These are phyloP conservation scores for Diplodia intermedia DNA, from an alignment of 2,329 filamentous ascomycete species.

Conservation along the genomic window DNA sequence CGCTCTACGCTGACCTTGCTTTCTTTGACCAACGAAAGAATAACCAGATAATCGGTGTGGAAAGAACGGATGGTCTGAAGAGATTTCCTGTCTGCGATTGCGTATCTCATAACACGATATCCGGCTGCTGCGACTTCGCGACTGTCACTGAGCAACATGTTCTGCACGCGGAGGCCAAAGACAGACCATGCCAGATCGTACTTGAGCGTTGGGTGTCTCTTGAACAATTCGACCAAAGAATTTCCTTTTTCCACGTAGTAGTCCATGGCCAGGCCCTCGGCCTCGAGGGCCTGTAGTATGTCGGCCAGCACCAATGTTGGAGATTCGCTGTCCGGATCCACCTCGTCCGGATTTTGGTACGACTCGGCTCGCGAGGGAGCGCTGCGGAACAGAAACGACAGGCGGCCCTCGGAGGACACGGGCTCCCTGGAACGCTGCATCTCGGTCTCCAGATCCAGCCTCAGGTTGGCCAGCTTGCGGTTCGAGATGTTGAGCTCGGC, in stretches of 20 bases:
- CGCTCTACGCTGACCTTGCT: constrained; percentile 96
- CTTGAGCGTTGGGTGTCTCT: constrained; percentile 88
- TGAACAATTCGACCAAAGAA: constrained; percentile 94
- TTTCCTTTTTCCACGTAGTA: constrained; percentile 96
- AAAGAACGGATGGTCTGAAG: constrained; percentile 85
- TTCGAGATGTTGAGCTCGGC: constrained; percentile 91
- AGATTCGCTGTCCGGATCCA: constrained; percentile 76
- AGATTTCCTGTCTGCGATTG: constrained; percentile 89
- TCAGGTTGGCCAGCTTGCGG: constrained; percentile 67
- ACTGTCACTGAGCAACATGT: constrained; percentile 94
- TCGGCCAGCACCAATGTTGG: constrained; percentile 92
- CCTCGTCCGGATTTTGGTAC: constrained; percentile 60
- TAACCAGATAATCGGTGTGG: constrained; percentile 91
- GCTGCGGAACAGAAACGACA: constrained; percentile 65
- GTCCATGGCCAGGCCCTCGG: constrained; percentile 85
- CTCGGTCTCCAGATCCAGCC: constrained; percentile 65
- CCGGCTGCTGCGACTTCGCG: constrained; percentile 94
- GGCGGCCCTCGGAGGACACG: constrained; percentile 58
- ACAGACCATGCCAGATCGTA: constrained; percentile 97
- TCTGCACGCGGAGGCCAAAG: constrained; percentile 91
- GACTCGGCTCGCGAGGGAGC: constrained; percentile 62
- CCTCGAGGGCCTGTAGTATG: constrained; percentile 86
- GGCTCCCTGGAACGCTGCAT: constrained; percentile 64
- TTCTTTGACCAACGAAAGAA: constrained; percentile 91
- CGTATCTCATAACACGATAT: constrained; percentile 91